Conservation (phyloP, 75 land plant genomes). For the Chamaecyparis obtusa region DNA sequence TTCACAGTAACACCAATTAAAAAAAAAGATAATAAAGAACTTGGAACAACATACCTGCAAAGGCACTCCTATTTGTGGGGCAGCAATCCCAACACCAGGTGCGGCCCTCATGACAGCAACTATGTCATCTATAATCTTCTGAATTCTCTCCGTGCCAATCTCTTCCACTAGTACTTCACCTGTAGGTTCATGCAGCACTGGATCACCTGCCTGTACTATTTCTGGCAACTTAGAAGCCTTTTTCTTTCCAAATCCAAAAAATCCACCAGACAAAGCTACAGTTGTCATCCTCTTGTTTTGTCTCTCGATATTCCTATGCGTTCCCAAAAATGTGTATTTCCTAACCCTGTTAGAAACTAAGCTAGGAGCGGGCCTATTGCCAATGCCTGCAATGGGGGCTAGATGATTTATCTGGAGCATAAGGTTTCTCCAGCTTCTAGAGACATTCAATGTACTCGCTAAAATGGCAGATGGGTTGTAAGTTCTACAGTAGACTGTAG, state of each 20-base stretch:
- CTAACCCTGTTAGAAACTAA: neutral
- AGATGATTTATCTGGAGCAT: neutral
- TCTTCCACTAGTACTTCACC: conserved; percentile 53
- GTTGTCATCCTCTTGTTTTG: neutral
- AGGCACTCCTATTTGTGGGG: conserved; percentile 94
- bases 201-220: conserved; percentile 88
- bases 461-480: neutral
- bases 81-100: conserved; percentile 97
- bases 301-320: neutral
- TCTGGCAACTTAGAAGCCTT: conserved; percentile 46
- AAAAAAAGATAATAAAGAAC: neutral
- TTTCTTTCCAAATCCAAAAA: conserved; percentile 43
- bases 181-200: conserved; percentile 90
- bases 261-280: conserved; percentile 35
- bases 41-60: conserved; percentile 55
- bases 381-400: neutral
- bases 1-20: neutral
- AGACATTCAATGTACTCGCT: neutral
- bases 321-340: neutral
- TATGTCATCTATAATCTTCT: conserved; percentile 88
- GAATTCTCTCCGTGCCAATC: conserved; percentile 68
- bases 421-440: neutral
- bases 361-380: neutral
- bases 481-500: neutral
- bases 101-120: conserved; percentile 72